These are phyloP conservation scores for Candida vartiovaarae DNA, from an alignment of 805 yeast species.

Conservation along the genomic window DNA sequence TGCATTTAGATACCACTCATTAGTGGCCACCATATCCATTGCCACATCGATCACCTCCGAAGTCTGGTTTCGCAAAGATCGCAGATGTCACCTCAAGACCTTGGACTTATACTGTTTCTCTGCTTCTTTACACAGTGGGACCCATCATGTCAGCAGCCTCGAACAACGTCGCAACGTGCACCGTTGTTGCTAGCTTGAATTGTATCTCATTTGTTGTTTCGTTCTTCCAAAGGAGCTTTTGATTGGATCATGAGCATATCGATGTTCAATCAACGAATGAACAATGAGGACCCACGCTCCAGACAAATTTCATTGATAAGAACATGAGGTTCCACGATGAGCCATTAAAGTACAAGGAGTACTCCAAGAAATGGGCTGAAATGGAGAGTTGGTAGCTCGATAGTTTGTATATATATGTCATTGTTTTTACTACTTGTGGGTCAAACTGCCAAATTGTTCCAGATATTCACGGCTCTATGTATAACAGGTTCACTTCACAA, in stretches of 20 bases:
- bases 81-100: slow-evolving; percentile 36
- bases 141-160: slow-evolving; percentile 31
- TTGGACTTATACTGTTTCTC: slow-evolving; percentile 28
- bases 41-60: slow-evolving; percentile 32
- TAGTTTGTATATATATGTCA: too few relatives aligned
- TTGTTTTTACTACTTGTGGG: too few relatives aligned
- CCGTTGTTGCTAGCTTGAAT: slow-evolving; percentile 28
- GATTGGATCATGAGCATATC: slow-evolving; percentile 31
- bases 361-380: slow-evolving; percentile 7
- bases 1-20: slow-evolving; percentile 31
- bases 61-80: slow-evolving; percentile 34
- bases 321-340: slow-evolving; percentile 8
- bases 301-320: slow-evolving; percentile 2
- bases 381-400: background rate
- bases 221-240: slow-evolving; percentile 29
- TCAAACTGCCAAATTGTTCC: too few relatives aligned
- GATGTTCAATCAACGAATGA: slow-evolving; percentile 25
- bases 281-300: slow-evolving; percentile 4
- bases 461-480: too few relatives aligned
- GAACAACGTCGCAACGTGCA: slow-evolving; percentile 28
- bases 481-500: slow-evolving; percentile 28
- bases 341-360: slow-evolving; percentile 8
- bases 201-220: slow-evolving; percentile 26
- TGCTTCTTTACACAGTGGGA: slow-evolving; percentile 30
- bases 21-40: slow-evolving; percentile 32